These are phyloP conservation scores for Eucalyptus regnans DNA, from an alignment of 345 rosid genomes.

Conservation along the genomic window DNA sequence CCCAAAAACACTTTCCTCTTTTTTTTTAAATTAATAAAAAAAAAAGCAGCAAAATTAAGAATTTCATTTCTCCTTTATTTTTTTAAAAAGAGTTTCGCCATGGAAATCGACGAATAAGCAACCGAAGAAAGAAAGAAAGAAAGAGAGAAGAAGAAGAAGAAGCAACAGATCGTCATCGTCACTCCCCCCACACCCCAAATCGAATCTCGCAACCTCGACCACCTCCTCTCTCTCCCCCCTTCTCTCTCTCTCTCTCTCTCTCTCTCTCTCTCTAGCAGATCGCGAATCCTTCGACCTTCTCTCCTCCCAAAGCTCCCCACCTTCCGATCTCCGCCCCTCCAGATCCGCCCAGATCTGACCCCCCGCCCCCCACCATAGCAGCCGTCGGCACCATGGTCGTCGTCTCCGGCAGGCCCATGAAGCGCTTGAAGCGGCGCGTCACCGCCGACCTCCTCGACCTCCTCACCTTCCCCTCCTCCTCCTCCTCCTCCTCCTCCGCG, in stretches of 20 bases:
- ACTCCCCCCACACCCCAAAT: neutral
- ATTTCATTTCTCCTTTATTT: neutral
- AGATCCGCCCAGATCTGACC: neutral
- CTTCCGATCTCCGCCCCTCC: neutral
- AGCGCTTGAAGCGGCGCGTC: slow-evolving; percentile 61
- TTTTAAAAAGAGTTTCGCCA: neutral
- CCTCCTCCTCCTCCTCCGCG: neutral
- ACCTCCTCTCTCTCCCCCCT: fast-evolving
- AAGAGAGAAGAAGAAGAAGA: neutral
- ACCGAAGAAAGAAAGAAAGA: neutral
- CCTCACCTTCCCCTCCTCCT: slow-evolving; percentile 29
- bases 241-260: neutral
- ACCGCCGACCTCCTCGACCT: slow-evolving; percentile 57
- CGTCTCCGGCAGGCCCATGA: slow-evolving; percentile 41
- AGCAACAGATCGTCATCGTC: neutral
- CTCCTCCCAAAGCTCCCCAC: neutral
- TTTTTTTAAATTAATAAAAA: neutral
- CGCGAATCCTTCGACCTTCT: neutral
- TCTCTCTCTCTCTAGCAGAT: neutral
- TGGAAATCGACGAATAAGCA: neutral
- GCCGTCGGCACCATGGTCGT: slow-evolving; percentile 16
- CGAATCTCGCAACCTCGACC: neutral
- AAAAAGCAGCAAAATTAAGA: neutral
- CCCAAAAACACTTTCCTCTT: neutral
- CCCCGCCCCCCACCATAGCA: neutral